Evolutionary conservation across 768 basidiomycete species (phyloP), one percentile per base, ranked within the genome.

Genomic region (Auricularia sp.): DNA sequence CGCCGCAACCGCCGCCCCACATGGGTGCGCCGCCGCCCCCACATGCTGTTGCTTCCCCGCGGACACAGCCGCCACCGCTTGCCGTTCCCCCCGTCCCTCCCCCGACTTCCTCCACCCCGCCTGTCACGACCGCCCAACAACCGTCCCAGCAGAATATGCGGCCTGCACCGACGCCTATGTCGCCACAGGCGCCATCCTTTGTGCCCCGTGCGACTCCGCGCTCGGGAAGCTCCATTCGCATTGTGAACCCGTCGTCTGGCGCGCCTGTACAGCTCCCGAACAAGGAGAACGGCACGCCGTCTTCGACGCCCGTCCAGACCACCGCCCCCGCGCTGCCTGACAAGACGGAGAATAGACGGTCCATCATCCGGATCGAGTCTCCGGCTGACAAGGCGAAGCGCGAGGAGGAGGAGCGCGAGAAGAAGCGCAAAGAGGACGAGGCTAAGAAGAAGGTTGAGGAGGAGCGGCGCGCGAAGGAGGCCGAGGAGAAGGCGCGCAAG

Each of bases 381-480:
- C 56, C 51, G 3, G 63, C 51, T 11, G 64, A 65, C 33, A 54
- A 65, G 42, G 58, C 59, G 34, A 37, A 34, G 47, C 64, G 56
- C 58, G 54, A 61, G 37, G 64, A 65, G 47, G 42, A 61, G 36
- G 64, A 65, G 3, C 58, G 42, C 21, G 66, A 65, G 61, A 62
- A 65, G 62, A 65, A 65, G 66, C 62, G 24, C 14, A 36, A 61
- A 51, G 68, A 65, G 64, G 56, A 59, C 29, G 61, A 69, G 36
- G 65, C 68, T 29, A 54, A 36, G 14, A 29, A 47, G 35, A 51
- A 42, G 11, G 63, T 64, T 18, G 69, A 63, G 61, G 67, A 64
- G 6, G 66, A 39, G 24, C 44, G 42, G 13, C 45, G 65, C 59
- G 70, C 70, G 66, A 62, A 63, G 6, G 68, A 71, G 62, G 68